Evolutionary conservation across 140 eudicot genomes (phyloP).

Genomic region (Cichorium intybus): DNA sequence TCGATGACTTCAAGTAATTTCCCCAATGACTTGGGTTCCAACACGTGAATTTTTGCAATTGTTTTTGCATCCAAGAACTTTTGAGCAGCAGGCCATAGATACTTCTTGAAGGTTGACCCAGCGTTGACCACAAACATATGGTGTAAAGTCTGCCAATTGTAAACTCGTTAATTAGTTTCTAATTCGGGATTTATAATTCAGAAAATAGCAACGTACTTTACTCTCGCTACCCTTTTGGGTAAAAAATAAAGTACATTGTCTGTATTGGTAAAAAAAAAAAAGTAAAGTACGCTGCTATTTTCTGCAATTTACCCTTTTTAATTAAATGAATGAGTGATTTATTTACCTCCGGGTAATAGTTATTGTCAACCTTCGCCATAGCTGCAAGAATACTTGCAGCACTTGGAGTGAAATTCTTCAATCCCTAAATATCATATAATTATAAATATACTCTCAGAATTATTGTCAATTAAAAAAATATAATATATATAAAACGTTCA

Average conservation of each 20-base stretch:
- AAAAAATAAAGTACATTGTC: not conserved
- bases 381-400: constrained; percentile 81
- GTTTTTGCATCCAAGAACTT: constrained; percentile 80
- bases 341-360: constrained; percentile 87
- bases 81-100: constrained; percentile 96
- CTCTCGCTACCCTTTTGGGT: too few relatives aligned
- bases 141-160: constrained; percentile 59
- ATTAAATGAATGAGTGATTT: not conserved
- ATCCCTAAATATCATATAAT: constrained; percentile 47
- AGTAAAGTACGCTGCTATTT: not conserved
- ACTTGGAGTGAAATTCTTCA: constrained; percentile 72
- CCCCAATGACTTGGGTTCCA: constrained; percentile 78
- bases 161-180: not conserved
- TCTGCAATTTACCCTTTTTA: not conserved
- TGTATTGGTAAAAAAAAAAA: not conserved
- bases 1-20: constrained; percentile 71
- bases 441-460: not conserved
- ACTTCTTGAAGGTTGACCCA: constrained; percentile 70
- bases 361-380: constrained; percentile 77
- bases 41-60: constrained; percentile 70
- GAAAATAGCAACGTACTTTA: not conserved
- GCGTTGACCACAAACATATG: constrained; percentile 88
- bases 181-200: not conserved
- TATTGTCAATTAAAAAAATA: not conserved
- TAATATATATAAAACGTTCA: constrained; percentile 3